Evolutionary conservation across 441 rosid genomes (phyloP).

Genomic region (Arabidopsis lyrata): DNA sequence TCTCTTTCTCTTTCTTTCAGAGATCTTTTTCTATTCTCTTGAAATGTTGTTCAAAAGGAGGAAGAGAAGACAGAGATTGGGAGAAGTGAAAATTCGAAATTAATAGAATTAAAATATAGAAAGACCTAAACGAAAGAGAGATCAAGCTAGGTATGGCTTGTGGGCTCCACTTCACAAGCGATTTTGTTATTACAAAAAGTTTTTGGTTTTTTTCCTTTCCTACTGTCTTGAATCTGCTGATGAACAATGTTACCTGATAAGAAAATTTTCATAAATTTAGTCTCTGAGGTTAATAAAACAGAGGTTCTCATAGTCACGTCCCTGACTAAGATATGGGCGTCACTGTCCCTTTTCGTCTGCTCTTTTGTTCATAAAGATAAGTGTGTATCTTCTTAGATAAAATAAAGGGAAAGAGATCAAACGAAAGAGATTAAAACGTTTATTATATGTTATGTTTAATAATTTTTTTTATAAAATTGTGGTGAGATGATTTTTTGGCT

Average conservation of each 20-base stretch:
- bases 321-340: slow-evolving; percentile 39
- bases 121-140: slow-evolving; percentile 42
- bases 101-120: slow-evolving; percentile 29
- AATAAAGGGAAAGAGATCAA: neutral
- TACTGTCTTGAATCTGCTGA: slow-evolving; percentile 26
- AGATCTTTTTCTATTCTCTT: slow-evolving; percentile 31
- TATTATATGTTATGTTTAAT: too few relatives aligned
- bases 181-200: slow-evolving; percentile 29
- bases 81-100: slow-evolving; percentile 31
- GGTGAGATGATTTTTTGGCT: too few relatives aligned
- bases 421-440: neutral
- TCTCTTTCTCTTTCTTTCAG: slow-evolving; percentile 30
- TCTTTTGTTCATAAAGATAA: slow-evolving; percentile 2
- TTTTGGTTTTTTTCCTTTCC: slow-evolving; percentile 21
- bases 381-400: neutral
- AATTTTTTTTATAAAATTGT: too few relatives aligned
- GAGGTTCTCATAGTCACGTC: slow-evolving; percentile 32
- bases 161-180: slow-evolving; percentile 46
- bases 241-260: slow-evolving; percentile 35
- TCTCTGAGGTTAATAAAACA: neutral
- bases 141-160: slow-evolving; percentile 61
- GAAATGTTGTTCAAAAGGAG: slow-evolving; percentile 23
- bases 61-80: slow-evolving; percentile 37
- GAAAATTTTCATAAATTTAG: slow-evolving; percentile 30
- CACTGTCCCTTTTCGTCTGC: slow-evolving; percentile 34